Conservation (phyloP, 1,284 basidiomycete species). For the Stygiomarasmius scandens region DNA sequence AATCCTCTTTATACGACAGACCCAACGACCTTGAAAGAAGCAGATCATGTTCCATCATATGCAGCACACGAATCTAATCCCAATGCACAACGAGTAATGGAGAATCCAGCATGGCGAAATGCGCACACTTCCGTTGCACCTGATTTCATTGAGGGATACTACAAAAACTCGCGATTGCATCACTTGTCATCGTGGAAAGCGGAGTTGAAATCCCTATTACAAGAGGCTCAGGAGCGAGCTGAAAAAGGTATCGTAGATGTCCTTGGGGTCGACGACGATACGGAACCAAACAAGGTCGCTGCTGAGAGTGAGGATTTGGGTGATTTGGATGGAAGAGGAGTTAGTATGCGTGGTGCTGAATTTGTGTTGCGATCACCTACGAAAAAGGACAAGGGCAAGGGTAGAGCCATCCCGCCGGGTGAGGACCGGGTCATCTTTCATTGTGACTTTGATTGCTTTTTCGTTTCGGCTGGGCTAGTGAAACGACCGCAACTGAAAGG, state of each 20-base stretch:
- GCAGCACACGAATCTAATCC: conserved; percentile 68
- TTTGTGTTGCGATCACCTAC: conserved; percentile 50
- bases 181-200: conserved; percentile 93
- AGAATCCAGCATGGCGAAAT: conserved; percentile 81
- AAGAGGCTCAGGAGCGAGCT: conserved; percentile 74
- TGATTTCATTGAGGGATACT: conserved; percentile 89
- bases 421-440: conserved; percentile 83
- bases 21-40: conserved; percentile 41
- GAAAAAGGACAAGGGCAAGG: conserved; percentile 62
- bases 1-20: conserved; percentile 45
- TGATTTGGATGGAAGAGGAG: conserved; percentile 29
- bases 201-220: conserved; percentile 82
- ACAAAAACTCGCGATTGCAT: conserved; percentile 90
- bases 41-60: conserved; percentile 58
- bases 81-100: conserved; percentile 75
- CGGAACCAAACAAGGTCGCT: conserved; percentile 18
- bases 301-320: conserved; percentile 31
- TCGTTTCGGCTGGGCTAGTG: conserved; percentile 87
- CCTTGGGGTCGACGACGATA: conserved; percentile 7
- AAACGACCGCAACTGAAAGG: conserved; percentile 79
- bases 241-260: conserved; percentile 41
- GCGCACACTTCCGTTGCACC: conserved; percentile 86
- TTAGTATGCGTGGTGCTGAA: conserved; percentile 64
- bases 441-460: conserved; percentile 97
- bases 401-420: conserved; percentile 31